These are phyloP conservation scores for Asterella californica DNA, from an alignment of 225 moss, liverwort and hornwort genomes.

Conservation along the genomic window DNA sequence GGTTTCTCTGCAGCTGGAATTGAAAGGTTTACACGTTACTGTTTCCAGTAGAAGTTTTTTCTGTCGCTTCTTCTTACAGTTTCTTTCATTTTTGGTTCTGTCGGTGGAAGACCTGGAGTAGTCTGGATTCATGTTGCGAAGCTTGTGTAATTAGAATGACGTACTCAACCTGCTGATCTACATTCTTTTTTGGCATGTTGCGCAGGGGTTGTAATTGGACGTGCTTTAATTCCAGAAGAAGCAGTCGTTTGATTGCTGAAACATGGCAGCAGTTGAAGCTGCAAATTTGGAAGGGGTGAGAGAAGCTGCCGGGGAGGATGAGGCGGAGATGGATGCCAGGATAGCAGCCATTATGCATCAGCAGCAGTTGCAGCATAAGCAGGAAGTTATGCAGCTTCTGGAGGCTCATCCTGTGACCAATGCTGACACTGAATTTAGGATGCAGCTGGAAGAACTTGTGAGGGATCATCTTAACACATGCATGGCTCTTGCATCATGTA, in stretches of 20 bases:
- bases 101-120: neutral
- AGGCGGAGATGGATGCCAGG: constrained; percentile 55
- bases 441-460: constrained; percentile 75
- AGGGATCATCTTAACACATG: constrained; percentile 76
- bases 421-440: constrained; percentile 72
- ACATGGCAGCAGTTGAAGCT: constrained; percentile 15
- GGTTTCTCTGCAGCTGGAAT: constrained; percentile 8
- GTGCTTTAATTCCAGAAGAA: neutral
- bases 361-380: constrained; percentile 72
- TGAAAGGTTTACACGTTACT: constrained; percentile 8
- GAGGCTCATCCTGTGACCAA: constrained; percentile 76
- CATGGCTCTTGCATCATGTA: constrained; percentile 77
- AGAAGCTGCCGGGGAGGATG: constrained; percentile 35
- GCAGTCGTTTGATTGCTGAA: constrained; percentile 6
- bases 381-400: constrained; percentile 68
- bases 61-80: neutral
- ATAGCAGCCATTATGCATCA: constrained; percentile 58
- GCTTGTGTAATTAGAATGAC: neutral
- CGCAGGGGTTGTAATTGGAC: constrained; percentile 12
- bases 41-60: neutral
- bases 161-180: neutral
- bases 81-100: neutral
- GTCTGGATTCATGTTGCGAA: neutral
- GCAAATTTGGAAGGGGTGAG: constrained; percentile 9
- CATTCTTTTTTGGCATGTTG: neutral